A percentile compares a stretch with the other conserved stretches of the same genome.
These are phyloP conservation scores for Stachybotrys chartarum DNA, from an alignment of 2,329 filamentous ascomycete species.

Conservation along the genomic window DNA sequence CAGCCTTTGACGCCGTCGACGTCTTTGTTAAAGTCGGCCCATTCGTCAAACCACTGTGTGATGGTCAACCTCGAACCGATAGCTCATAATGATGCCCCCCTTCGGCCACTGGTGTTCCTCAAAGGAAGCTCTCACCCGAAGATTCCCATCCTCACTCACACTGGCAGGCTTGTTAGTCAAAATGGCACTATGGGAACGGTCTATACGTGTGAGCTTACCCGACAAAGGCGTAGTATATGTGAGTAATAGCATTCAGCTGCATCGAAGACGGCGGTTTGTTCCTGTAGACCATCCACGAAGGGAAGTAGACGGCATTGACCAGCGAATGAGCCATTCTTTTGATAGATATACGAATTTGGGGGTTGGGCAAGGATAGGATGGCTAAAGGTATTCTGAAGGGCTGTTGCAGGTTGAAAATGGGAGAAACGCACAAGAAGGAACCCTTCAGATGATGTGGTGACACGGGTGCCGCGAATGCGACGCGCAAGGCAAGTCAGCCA, in stretches of 20 bases:
- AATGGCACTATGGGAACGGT: not conserved
- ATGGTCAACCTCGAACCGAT: not conserved
- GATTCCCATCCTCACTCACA: constrained; percentile 23
- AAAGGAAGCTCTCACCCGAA: constrained; percentile 28
- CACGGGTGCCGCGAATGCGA: not conserved
- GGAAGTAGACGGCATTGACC: constrained; percentile 49
- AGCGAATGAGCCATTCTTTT: constrained; percentile 9
- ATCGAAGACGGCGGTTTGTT: constrained; percentile 52
- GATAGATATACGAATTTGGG: not conserved
- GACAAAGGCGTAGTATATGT: constrained; percentile 60
- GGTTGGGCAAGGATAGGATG: not conserved
- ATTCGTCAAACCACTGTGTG: constrained; percentile 46
- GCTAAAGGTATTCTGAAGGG: not conserved
- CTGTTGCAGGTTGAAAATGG: not conserved
- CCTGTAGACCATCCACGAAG: constrained; percentile 57
- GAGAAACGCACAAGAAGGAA: not conserved
- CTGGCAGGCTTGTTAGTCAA: constrained; percentile 14
- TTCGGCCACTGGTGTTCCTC: not conserved
- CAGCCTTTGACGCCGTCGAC: constrained; percentile 55
- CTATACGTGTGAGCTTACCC: constrained; percentile 20
- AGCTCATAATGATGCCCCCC: not conserved
- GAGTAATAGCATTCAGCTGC: constrained; percentile 49
- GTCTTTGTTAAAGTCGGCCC: constrained; percentile 52
- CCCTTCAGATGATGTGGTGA: not conserved
- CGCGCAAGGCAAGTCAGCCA: not conserved